Conservation (phyloP, 352 stramenopile species). For the Phytophthora hibernalis region DNA sequence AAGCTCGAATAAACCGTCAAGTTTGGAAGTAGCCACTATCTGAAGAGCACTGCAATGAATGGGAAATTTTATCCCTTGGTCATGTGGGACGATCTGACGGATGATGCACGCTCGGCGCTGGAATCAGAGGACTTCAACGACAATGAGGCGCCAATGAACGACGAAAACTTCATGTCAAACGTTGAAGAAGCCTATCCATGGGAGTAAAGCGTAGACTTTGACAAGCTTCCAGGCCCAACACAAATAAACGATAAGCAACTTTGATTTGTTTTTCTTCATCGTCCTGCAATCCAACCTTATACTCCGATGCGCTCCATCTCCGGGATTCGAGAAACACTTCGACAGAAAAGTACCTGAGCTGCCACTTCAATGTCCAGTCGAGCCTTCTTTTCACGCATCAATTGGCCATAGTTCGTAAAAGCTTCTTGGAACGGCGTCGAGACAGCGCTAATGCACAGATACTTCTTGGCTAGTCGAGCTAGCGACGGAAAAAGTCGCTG, state of each 20-base stretch:
- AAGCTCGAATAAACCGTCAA: too few species aligned
- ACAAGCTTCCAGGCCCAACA: neutral
- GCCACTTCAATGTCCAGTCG: constrained; percentile 81
- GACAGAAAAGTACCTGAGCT: constrained; percentile 81
- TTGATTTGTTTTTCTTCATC: neutral
- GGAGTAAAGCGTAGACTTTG: neutral
- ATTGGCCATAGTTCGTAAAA: constrained; percentile 79
- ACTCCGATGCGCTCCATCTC: constrained; percentile 89
- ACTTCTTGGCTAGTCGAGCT: constrained; percentile 75
- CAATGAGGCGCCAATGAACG: too few species aligned
- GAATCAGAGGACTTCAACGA: too few species aligned
- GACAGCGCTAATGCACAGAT: constrained; percentile 80
- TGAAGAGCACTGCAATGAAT: too few species aligned
- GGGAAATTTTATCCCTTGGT: too few species aligned
- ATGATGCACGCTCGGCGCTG: too few species aligned
- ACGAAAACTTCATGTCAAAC: too few species aligned
- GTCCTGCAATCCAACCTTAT: constrained; percentile 22
- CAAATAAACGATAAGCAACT: neutral
- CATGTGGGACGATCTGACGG: too few species aligned
- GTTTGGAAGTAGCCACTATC: too few species aligned
- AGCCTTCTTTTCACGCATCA: constrained; percentile 83
- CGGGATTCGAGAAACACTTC: constrained; percentile 76
- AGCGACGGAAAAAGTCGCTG: constrained; percentile 72
- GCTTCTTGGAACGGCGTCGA: constrained; percentile 80
- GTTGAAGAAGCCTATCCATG: too few species aligned